These are phyloP conservation scores for Boletus reticulatus DNA, from an alignment of 768 basidiomycete species.

Conservation along the genomic window DNA sequence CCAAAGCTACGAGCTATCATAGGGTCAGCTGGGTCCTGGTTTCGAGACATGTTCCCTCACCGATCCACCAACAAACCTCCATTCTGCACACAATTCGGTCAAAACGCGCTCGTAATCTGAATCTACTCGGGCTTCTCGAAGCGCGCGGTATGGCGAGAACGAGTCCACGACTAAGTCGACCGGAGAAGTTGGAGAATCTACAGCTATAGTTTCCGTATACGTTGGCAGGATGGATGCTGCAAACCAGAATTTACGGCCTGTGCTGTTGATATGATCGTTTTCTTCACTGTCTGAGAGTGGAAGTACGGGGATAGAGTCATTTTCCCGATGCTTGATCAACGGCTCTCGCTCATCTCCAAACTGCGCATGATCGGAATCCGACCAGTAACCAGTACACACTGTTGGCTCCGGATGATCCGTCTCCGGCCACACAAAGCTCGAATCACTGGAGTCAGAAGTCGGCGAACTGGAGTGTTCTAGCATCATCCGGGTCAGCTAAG, in stretches of 20 bases:
- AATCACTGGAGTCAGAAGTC: slow-evolving; percentile 7
- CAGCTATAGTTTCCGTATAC: slow-evolving; percentile 42
- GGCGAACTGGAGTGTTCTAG: slow-evolving; percentile 11
- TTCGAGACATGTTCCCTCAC: slow-evolving; percentile 32
- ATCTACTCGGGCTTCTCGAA: slow-evolving; percentile 39
- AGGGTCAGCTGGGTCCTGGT: not conserved
- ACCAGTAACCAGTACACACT: slow-evolving; percentile 22
- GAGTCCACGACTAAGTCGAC: slow-evolving; percentile 42
- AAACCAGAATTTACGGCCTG: slow-evolving; percentile 28
- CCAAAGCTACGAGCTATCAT: slow-evolving; percentile 53
- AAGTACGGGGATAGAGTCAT: slow-evolving; percentile 18
- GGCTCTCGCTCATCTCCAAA: slow-evolving; percentile 23
- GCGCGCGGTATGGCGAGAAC: slow-evolving; percentile 57
- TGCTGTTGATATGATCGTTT: not conserved
- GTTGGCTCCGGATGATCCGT: slow-evolving; percentile 1
- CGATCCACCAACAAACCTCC: slow-evolving; percentile 63
- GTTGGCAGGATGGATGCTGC: slow-evolving; percentile 39
- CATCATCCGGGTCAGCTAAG: not conserved
- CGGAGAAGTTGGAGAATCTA: slow-evolving; percentile 23
- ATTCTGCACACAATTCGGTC: slow-evolving; percentile 51
- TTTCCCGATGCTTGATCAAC: slow-evolving; percentile 6
- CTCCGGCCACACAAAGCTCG: slow-evolving; percentile 15
- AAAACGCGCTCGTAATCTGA: slow-evolving; percentile 53
- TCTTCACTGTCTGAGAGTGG: slow-evolving; percentile 18
- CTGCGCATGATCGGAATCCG: slow-evolving; percentile 14